phyloP scores from a whole-genome alignment of 805 yeast genomes.

The Danielia reshetovae region DNA sequence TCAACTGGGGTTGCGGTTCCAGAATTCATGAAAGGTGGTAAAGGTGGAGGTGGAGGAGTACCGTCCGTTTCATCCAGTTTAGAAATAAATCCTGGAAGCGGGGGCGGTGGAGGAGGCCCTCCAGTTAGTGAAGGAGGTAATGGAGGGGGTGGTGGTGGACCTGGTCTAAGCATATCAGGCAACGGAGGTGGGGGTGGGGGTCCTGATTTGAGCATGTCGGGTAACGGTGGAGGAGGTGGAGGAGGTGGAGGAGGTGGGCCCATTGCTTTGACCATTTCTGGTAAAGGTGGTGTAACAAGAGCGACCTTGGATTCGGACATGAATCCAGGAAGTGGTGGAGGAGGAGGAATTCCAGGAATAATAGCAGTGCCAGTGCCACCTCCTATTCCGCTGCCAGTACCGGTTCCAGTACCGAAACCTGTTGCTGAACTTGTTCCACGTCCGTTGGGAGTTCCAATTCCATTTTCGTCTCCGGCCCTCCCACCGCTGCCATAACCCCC shows the following conservation, averaged over 20 bases:
- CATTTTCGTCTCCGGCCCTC: no score
- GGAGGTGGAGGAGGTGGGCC: slow-evolving; percentile 6
- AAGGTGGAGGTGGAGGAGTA: slow-evolving; percentile 16
- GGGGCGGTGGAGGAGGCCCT: slow-evolving; percentile 7
- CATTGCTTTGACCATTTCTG: no score
- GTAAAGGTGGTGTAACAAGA: slow-evolving; percentile 1
- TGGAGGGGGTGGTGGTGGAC: slow-evolving; percentile 8
- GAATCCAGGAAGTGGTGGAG: slow-evolving; percentile 2
- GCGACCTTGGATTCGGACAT: neutral
- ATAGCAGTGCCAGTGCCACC: no score
- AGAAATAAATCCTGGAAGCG: slow-evolving; percentile 12
- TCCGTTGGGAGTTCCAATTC: no score
- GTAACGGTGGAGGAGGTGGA: slow-evolving; percentile 1
- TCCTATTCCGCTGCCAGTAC: no score
- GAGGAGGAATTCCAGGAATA: no score
- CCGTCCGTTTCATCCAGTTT: slow-evolving; percentile 8
- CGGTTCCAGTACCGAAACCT: no score
- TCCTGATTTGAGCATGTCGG: neutral
- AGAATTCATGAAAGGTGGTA: slow-evolving; percentile 1
- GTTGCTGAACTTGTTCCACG: no score
- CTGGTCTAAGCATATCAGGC: neutral
- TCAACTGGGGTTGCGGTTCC: neutral
- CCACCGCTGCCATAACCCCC: no score
- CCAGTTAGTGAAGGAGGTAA: slow-evolving; percentile 8
- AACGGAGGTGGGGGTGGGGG: slow-evolving; percentile 1